Base-by-base conservation (phyloP, 2,329 filamentous ascomycete genomes). In the Akanthomyces dipterigenus region DNA sequence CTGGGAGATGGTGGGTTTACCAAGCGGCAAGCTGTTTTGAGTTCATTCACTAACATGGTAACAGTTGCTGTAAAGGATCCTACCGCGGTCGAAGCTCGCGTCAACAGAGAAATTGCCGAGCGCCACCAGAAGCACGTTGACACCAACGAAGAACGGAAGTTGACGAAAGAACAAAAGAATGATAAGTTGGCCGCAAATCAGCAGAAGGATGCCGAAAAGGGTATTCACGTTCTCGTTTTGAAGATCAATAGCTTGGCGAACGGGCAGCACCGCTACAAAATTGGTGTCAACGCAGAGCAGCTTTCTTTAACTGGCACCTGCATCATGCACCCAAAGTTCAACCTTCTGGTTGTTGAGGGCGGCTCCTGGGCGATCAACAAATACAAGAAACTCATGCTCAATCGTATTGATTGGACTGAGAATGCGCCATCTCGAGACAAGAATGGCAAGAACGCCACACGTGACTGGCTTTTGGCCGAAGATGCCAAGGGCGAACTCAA, bases 371-470 rank as follows among this genome's bases (percentile, higher is more conserved):
- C 88, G 63, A 89, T 95, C 71, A 86, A 85, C 57, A 88, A 88
- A 64, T 98, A 93, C 79, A 91, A 89, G 73, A 97, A 96, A 73
- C 81, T 99, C 34, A 93, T 99, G 90, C 80, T 96, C 48, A 88
- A 93, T 67, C 91, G 95, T 53, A 92, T 98, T 70, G 89, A 96
- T 73, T 99, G 96, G 95, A 89, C 89, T 2, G 93, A 98, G 71
- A 96, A 96, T 67, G 83, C 85, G 0, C 86, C 87, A 2, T 88
- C 92, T 0, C 81, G 81, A 43, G 77, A 85, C 46, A 81, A 80
- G 55, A 81, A 86, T 63, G 82, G 80, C 42, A 80, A 82, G 61
- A 84, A 83, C 62, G 82, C 83, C 1, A 80, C 87, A 51, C 85
- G 86, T 20, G 80, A 87, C 49, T 97, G 92, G 91, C 79, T 97